These are phyloP conservation scores for Gossypium lobatum DNA, from an alignment of 441 rosid genomes.

Conservation along the genomic window DNA sequence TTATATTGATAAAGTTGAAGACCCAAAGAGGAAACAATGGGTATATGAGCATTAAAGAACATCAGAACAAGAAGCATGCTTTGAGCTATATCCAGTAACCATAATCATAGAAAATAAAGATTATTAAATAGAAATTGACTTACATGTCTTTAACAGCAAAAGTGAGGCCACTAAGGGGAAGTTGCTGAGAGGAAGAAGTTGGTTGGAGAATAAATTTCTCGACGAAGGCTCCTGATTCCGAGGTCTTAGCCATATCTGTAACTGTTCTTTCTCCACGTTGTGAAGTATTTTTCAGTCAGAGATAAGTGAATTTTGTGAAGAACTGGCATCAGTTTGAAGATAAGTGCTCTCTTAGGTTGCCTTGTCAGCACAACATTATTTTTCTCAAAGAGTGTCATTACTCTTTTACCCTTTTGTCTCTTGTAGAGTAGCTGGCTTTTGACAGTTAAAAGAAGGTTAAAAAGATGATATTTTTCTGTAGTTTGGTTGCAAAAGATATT, in stretches of 20 bases:
- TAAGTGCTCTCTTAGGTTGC: neutral
- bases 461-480: too few relatives aligned
- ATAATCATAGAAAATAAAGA: neutral
- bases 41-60: neutral
- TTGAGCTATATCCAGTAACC: neutral
- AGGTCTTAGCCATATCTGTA: conserved; percentile 34
- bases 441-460: too few relatives aligned
- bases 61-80: neutral
- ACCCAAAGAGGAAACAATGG: neutral
- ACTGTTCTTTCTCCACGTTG: neutral
- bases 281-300: neutral
- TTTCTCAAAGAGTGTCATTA: neutral
- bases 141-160: conserved; percentile 93
- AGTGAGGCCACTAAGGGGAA: conserved; percentile 56
- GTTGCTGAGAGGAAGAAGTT: conserved; percentile 38
- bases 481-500: too few relatives aligned
- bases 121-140: conserved; percentile 15
- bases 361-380: neutral
- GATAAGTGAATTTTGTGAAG: conserved; percentile 1
- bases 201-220: conserved; percentile 56
- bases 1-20: neutral
- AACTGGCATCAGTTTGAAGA: neutral
- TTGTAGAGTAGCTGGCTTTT: too few relatives aligned
- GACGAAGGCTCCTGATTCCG: conserved; percentile 76
- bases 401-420: conserved; percentile 6